A percentile compares a stretch with the other conserved stretches of the same genome.
These are phyloP conservation scores for Stephania cephalantha DNA, from an alignment of 164 flowering plant species.

Conservation along the genomic window DNA sequence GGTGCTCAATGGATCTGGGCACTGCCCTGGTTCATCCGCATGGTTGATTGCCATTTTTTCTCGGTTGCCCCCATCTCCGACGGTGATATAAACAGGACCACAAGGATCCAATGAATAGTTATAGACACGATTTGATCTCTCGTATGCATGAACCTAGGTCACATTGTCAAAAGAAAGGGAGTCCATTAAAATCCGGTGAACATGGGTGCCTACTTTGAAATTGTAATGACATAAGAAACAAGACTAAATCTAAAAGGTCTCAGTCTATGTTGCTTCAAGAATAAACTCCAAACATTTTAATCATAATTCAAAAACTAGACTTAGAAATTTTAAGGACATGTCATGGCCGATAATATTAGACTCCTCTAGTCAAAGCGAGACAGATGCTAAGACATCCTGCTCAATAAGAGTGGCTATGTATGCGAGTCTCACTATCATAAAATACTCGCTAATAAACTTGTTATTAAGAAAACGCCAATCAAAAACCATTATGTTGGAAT, in stretches of 20 bases:
- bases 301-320: background rate
- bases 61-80: slow-evolving; percentile 87
- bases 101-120: slow-evolving; percentile 85
- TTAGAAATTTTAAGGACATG: background rate
- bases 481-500: background rate
- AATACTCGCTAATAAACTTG: too few species aligned
- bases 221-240: too few species aligned
- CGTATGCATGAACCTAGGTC: slow-evolving; percentile 87
- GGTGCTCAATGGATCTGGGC: slow-evolving; percentile 73
- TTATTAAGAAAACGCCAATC: too few species aligned
- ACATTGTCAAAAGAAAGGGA: background rate
- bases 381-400: too few species aligned
- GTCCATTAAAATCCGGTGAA: background rate
- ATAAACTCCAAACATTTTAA: background rate
- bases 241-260: background rate
- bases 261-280: background rate
- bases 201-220: background rate
- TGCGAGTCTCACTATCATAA: too few species aligned
- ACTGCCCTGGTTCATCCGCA: slow-evolving; percentile 86
- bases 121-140: slow-evolving; percentile 86
- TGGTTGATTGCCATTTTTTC: slow-evolving; percentile 70
- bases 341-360: too few species aligned
- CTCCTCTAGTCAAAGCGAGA: too few species aligned
- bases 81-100: slow-evolving; percentile 74
- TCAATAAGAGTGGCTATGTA: too few species aligned